A percentile compares a stretch with the other conserved stretches of the same genome.
Conservation (phyloP, 129 eudicot genomes). For the Cynara cardunculus region DNA sequence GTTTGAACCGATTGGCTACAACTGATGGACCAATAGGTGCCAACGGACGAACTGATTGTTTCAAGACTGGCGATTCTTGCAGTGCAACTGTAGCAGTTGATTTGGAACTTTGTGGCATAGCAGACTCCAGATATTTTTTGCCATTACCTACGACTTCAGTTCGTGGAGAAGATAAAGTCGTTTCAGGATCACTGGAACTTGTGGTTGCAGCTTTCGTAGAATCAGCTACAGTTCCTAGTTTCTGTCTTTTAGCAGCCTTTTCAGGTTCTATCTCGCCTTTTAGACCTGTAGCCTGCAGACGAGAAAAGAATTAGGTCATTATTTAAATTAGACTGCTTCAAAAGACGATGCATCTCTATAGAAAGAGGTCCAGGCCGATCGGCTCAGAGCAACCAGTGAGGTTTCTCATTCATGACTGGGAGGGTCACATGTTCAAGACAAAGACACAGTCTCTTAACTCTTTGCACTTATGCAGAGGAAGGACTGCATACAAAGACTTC, state of each 20-base stretch:
- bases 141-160: conserved; percentile 31
- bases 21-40: conserved; percentile 44
- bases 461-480: neutral
- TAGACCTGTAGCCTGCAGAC: conserved; percentile 61
- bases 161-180: conserved; percentile 28
- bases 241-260: conserved; percentile 53
- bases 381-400: neutral
- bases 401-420: neutral
- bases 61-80: conserved; percentile 44
- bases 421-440: neutral
- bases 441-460: neutral
- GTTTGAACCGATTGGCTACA: conserved; percentile 58
- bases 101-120: conserved; percentile 30
- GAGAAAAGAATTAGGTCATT: neutral
- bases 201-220: conserved; percentile 32
- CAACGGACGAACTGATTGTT: conserved; percentile 47
- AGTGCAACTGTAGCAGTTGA: conserved; percentile 21
- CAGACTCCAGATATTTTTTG: conserved; percentile 28
- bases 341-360: neutral
- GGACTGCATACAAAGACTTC: neutral
- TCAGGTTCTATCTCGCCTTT: conserved; percentile 55
- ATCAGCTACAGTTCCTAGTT: conserved; percentile 39
- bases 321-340: neutral
- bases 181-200: conserved; percentile 22
- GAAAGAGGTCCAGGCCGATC: neutral